Evolutionary conservation across 2,329 filamentous ascomycete species (phyloP), one percentile per base, ranked within the genome.

Genomic region (Orbilia blumenaviensis): DNA sequence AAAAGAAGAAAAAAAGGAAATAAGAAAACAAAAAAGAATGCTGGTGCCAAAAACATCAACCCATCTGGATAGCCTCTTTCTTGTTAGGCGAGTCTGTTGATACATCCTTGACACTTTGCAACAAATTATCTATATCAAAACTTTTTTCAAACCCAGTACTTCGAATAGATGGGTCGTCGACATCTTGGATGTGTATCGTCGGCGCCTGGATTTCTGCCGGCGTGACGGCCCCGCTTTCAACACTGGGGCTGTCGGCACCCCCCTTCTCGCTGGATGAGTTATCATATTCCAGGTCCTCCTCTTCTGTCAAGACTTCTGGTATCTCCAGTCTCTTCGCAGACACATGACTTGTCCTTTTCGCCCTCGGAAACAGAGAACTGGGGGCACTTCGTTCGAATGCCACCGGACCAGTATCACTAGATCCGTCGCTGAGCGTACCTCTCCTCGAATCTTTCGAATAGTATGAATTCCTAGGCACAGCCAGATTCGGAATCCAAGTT

Each of bases 301-400:
- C 56, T 16, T 74, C 69, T 12, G 41, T 32, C 32, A 74, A 32
- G 8, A 61, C 69, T 9, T 46, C 42, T 12, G 69, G 69, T 18
- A 74, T 74, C 32, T 74, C 69, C 54, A 74, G 18, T 34, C 18
- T 66, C 29, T 74, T 74, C 9, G 61, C 69, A 0, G 69, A 74
- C 69, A 66, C 62, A 23, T 67, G 67, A 42, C 69, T 74, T 2
- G 52, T 21, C 25, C 69, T 32, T 18, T 74, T 74, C 21, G 44
- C 9, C 25, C 52, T 48, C n/a, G 60, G 32, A 8, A n/a, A n/a
- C n/a, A n/a, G n/a, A n/a, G n/a, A n/a, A n/a, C n/a, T n/a, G n/a
- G 32, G 54, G 10, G 14, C 3, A 12, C 34, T 38, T 25, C 56
- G 48, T 10, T 66, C 52, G 9, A 36, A 1, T 6, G 54, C 62